These are phyloP conservation scores for Xylaria longipes DNA, from an alignment of 495 filamentous ascomycete genomes.

Conservation along the genomic window DNA sequence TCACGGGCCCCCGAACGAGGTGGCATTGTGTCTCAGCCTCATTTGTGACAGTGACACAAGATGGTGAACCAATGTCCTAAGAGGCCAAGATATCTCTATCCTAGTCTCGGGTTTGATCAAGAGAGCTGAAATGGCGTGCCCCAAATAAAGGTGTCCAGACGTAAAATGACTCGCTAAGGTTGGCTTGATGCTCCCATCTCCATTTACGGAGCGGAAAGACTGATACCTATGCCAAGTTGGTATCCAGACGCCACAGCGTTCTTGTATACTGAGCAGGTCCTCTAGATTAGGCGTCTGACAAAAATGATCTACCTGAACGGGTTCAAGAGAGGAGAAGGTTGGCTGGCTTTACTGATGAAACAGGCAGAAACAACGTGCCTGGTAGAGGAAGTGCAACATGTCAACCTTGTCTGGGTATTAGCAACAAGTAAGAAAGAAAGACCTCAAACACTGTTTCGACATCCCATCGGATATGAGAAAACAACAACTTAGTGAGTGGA, in stretches of 20 bases:
- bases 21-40: constrained; percentile 19
- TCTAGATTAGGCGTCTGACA: background rate
- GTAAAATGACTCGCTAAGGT: background rate
- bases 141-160: background rate
- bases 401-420: background rate
- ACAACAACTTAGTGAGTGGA: constrained; percentile 1
- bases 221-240: background rate
- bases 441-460: background rate
- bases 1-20: constrained; percentile 23
- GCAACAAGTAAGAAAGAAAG: background rate
- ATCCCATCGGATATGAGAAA: background rate
- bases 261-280: background rate
- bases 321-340: background rate
- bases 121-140: background rate
- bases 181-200: background rate
- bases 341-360: background rate
- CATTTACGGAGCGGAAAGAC: constrained; percentile 11
- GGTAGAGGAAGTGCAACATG: background rate
- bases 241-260: background rate
- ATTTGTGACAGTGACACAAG: background rate
- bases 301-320: background rate
- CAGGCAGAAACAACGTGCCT: background rate
- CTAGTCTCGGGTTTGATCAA: background rate
- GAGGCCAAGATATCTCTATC: background rate
- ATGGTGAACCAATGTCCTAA: background rate